A percentile compares a stretch with the other conserved stretches of the same genome.
phyloP scores from a whole-genome alignment of 768 basidiomycete species.

The Pleurotus citrinopileatus region DNA sequence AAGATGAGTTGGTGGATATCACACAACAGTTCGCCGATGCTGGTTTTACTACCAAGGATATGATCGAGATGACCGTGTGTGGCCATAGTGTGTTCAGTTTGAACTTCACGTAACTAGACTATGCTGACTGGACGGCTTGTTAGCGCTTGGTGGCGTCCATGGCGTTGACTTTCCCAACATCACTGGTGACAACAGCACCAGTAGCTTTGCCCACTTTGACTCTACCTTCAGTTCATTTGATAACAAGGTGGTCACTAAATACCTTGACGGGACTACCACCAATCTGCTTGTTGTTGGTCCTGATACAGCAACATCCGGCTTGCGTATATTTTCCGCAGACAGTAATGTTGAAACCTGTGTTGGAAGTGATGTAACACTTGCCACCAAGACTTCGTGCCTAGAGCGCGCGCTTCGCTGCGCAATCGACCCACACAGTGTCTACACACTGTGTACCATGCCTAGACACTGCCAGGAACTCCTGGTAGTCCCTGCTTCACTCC shows the following conservation, averaged over 20 bases:
- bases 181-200: too few species aligned
- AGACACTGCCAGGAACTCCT: too few species aligned
- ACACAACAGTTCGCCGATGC: slow-evolving; percentile 33
- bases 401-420: too few species aligned
- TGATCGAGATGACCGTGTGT: slow-evolving; percentile 15
- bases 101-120: neutral
- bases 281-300: slow-evolving; percentile 13
- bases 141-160: neutral
- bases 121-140: neutral
- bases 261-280: slow-evolving; percentile 6
- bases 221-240: slow-evolving; percentile 10
- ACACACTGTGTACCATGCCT: too few species aligned
- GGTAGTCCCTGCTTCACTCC: too few species aligned
- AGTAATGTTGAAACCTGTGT: too few species aligned
- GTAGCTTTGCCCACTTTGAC: slow-evolving; percentile 12
- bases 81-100: slow-evolving; percentile 10
- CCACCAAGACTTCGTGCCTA: too few species aligned
- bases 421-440: too few species aligned
- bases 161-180: slow-evolving; percentile 11
- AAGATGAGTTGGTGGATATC: slow-evolving; percentile 35
- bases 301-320: slow-evolving; percentile 11
- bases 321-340: slow-evolving; percentile 13
- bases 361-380: too few species aligned
- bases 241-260: slow-evolving; percentile 9
- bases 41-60: slow-evolving; percentile 14